Base-by-base conservation (phyloP, 2,329 filamentous ascomycete genomes). In the Claviceps digitariae region DNA sequence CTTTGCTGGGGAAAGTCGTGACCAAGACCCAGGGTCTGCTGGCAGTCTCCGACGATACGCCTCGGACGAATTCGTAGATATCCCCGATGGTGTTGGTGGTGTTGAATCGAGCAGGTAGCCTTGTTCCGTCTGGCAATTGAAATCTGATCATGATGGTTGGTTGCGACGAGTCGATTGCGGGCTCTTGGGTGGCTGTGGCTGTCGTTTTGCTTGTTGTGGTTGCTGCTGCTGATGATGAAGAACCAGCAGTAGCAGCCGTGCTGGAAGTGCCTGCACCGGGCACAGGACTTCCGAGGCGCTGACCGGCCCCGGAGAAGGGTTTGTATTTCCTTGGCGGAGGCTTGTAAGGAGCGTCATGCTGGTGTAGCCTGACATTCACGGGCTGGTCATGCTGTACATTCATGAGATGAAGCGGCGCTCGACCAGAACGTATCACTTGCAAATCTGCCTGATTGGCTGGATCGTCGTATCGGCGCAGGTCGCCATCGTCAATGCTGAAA, bases 1-100 rank as follows among this genome's bases (percentile, higher is more conserved):
- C 85, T 69, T 88, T 90, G 63, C 81, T 88, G 4, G 87, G 87
- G 67, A 93, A 93, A 0, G 87, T 91, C 0, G 87, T 93, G 58
- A 84, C 86, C 45, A 94, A 72, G 2, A 87, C 84, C 75, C 85
- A 93, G 4, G 75, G 61, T n/a, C 87, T 76, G 41, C 68, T 64
- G 31, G 72, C 70, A 50, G 78, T 77, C 7, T 75, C 75, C 0
- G 81, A 66, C 27, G 78, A 83, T 0, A 86, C 77, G n/a, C 77
- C 74, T 55, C 79, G 72, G 56, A 91, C 80, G 61, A 91, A 91
- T 9, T 75, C 72, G 66, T 93, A 91, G 9, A 94, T 77, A 58
- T 91, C 84, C 17, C 81, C 84, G 48, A 94, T 71, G 0, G 87
- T 93, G 60, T 89, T 83, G 0, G 78, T 83, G 0, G 84, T 83